These are phyloP conservation scores for Trametes meyenii DNA, from an alignment of 768 basidiomycete species.

Conservation along the genomic window DNA sequence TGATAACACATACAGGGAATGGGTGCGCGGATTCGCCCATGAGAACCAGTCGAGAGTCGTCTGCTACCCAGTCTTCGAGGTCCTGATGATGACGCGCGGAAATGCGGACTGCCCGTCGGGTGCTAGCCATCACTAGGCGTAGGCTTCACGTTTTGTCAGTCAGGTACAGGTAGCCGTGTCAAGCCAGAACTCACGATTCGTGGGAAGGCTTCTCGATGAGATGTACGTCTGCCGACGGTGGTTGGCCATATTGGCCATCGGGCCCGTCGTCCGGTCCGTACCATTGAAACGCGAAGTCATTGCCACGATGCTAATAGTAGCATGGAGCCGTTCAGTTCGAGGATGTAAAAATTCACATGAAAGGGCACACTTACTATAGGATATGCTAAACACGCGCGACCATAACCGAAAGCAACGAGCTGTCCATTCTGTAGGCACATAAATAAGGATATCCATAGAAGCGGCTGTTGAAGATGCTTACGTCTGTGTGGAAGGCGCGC, in stretches of 20 bases:
- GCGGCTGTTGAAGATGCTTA: neutral
- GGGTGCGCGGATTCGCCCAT: conserved; percentile 44
- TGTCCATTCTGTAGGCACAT: neutral
- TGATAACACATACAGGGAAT: conserved; percentile 33
- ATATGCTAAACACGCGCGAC: conserved; percentile 11
- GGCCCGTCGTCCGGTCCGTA: conserved; percentile 7
- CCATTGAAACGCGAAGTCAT: conserved; percentile 11
- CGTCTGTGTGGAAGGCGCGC: neutral
- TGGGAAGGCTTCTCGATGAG: neutral
- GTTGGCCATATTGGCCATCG: conserved; percentile 7
- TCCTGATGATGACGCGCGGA: conserved; percentile 26
- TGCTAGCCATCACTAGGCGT: conserved; percentile 12
- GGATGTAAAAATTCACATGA: neutral
- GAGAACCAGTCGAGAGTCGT: conserved; percentile 33
- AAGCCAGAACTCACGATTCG: neutral
- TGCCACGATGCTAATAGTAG: neutral
- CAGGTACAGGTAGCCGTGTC: no score
- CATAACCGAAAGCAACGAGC: conserved; percentile 6
- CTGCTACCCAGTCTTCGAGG: conserved; percentile 39
- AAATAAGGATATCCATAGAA: neutral
- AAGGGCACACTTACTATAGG: conserved; percentile 16
- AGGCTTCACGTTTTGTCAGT: conserved; percentile 15
- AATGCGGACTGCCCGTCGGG: conserved; percentile 23
- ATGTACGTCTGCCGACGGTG: neutral
- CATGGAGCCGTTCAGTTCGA: neutral